Evolutionary conservation across 106 monocot species (phyloP), one percentile per base, ranked within the genome.

Genomic region (Dendrobium huoshanense): DNA sequence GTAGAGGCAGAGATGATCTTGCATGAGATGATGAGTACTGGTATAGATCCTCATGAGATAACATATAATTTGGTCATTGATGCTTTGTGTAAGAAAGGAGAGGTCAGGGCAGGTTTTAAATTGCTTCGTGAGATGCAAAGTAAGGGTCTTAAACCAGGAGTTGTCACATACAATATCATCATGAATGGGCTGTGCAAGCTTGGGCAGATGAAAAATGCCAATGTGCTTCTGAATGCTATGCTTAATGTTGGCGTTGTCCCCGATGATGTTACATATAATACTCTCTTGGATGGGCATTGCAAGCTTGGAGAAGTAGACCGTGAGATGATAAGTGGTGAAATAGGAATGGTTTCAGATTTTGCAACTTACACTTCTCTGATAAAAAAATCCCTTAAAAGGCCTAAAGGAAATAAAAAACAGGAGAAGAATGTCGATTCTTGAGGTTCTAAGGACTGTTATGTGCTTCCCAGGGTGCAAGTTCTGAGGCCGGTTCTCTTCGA

Each of bases 121-220:
- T 75, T 96, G 78, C 78, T 96, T 33, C 86, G 79, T 79, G 88
- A 88, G 83, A 96, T 93, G 96, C 93, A 90, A 64, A 83, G 44
- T 29, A 86, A 84, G 64, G 96, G 89, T 59, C 55, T 42, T 17
- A 68, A 44, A 41, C 91, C 90, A 9, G 93, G 88, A 47, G 91
- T 91, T 55, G 80, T 90, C 45, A 91, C 90, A 18, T 96, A 96
- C 79, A 96, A 96, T 84, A 87, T 85, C 75, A 77, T 94, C 40
- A 84, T 96, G 88, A 87, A 90, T 80, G 96, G 93, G 22, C 79
- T 93, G 8, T 96, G 93, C 83, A 96, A 88, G 82, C 81, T 90
- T 73, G 93, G 96, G 16, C 93, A 94, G 79, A 88, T 94, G 96
- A 92, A 90, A 84, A 94, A 96, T 84, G 93, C 93, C 2, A 80